Percentiles rank a stretch among this genome's conserved stretches.
Evolutionary conservation across 768 basidiomycete genomes (phyloP).

Genomic region (Lactarius quietus): DNA sequence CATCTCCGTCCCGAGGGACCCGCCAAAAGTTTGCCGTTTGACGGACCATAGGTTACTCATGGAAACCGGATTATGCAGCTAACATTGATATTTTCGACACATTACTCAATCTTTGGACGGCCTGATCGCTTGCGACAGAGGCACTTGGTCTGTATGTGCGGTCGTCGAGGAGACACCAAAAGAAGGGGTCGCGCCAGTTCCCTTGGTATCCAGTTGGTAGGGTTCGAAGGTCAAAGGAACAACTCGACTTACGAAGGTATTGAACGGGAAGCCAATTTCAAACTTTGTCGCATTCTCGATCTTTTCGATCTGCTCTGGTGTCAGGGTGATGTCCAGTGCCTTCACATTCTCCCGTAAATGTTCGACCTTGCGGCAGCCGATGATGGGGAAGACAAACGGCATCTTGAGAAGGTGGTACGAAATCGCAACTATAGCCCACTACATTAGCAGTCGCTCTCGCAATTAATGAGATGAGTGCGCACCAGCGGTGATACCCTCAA

Average conservation of each 20-base stretch:
- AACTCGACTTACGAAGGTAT: not conserved
- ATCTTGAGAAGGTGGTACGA: conserved; percentile 52
- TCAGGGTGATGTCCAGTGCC: conserved; percentile 42
- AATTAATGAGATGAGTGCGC: conserved; percentile 14
- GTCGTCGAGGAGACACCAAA: not conserved
- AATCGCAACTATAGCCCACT: conserved; percentile 43
- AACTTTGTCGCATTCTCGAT: conserved; percentile 40
- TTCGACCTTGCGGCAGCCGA: conserved; percentile 51
- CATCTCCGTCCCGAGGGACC: not conserved
- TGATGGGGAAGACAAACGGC: conserved; percentile 45
- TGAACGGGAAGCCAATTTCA: conserved; percentile 42
- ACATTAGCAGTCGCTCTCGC: not conserved
- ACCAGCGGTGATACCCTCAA: conserved; percentile 47
- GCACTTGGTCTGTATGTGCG: not conserved
- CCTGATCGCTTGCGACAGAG: not conserved
- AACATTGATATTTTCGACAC: not conserved
- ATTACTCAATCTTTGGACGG: not conserved
- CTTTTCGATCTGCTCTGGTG: conserved; percentile 42
- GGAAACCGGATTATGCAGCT: not conserved
- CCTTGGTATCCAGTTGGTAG: not conserved
- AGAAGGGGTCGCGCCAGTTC: not conserved
- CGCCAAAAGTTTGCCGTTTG: no score
- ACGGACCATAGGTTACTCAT: not conserved
- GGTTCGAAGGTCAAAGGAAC: not conserved
- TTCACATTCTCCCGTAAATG: conserved; percentile 49